phyloP scores from a whole-genome alignment of 2,329 filamentous ascomycete genomes.

The Diplodia intermedia region DNA sequence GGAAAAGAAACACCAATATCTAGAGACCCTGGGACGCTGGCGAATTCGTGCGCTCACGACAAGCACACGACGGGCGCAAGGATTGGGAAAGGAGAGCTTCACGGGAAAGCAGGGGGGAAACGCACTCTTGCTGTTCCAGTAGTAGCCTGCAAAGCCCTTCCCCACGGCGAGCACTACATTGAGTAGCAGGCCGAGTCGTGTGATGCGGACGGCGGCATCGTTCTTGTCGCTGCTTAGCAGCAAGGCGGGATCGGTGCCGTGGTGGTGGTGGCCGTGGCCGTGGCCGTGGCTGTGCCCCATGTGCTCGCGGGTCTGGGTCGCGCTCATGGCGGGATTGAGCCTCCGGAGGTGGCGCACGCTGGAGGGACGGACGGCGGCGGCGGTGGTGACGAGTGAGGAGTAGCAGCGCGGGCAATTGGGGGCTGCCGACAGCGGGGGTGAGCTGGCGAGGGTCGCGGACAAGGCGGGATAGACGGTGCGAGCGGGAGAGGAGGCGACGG shows the following conservation, averaged over 20 bases:
- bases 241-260: slow-evolving; percentile 80
- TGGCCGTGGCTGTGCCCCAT: slow-evolving; percentile 62
- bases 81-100: background rate
- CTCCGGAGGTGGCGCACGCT: slow-evolving; percentile 37
- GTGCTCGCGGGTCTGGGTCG: slow-evolving; percentile 43
- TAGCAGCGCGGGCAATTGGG: slow-evolving; percentile 31
- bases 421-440: background rate
- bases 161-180: slow-evolving; percentile 94
- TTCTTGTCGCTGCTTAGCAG: slow-evolving; percentile 82
- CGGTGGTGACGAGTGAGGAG: slow-evolving; percentile 52
- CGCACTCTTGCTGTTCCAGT: slow-evolving; percentile 83
- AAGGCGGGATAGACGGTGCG: background rate
- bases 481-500: background rate
- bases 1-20: background rate
- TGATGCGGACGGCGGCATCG: slow-evolving; percentile 93
- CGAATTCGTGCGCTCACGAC: slow-evolving; percentile 30
- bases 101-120: slow-evolving; percentile 14
- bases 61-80: too few species aligned
- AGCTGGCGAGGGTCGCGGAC: slow-evolving; percentile 6
- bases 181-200: slow-evolving; percentile 82
- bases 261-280: slow-evolving; percentile 71
- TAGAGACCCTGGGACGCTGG: background rate
- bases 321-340: slow-evolving; percentile 35
- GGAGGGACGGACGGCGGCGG: slow-evolving; percentile 43
- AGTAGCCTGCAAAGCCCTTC: slow-evolving; percentile 90